Conservation (phyloP, 2,329 filamentous ascomycete genomes). For the Pseudocercospora pini-densiflorae region DNA sequence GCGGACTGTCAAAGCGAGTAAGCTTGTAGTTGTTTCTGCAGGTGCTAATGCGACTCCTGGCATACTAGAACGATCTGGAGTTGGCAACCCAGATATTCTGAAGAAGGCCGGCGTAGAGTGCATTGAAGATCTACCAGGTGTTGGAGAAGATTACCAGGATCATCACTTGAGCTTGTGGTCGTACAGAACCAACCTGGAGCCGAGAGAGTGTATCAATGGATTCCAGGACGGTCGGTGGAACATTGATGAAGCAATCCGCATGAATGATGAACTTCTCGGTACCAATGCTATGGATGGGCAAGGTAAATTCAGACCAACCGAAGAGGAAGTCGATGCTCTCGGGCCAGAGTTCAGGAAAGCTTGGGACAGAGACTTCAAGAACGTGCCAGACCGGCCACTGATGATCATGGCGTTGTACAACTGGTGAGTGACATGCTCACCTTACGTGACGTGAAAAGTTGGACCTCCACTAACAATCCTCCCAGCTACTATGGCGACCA, state of each 20-base stretch:
- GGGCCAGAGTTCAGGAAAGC: slow-evolving; percentile 58
- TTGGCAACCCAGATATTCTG: slow-evolving; percentile 56
- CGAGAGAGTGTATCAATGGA: slow-evolving; percentile 59
- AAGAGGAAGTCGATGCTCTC: slow-evolving; percentile 57
- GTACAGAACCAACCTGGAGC: slow-evolving; percentile 54
- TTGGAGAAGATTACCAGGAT: slow-evolving; percentile 39
- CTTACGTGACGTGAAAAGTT: not conserved
- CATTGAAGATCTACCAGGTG: slow-evolving; percentile 38
- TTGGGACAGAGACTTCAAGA: slow-evolving; percentile 62
- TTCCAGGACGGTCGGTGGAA: slow-evolving; percentile 56
- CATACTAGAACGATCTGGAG: slow-evolving; percentile 64
- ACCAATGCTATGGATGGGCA: slow-evolving; percentile 64
- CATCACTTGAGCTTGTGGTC: slow-evolving; percentile 57
- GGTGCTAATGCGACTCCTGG: slow-evolving; percentile 63
- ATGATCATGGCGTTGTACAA: slow-evolving; percentile 50
- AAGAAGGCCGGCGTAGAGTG: slow-evolving; percentile 43
- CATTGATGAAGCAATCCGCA: slow-evolving; percentile 50
- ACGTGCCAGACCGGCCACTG: slow-evolving; percentile 52
- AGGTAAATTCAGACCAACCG: slow-evolving; percentile 61
- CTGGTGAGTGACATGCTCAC: slow-evolving; percentile 33
- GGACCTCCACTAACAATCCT: not conserved
- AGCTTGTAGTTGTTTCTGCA: slow-evolving; percentile 63
- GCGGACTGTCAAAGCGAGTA: slow-evolving; percentile 55
- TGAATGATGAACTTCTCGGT: slow-evolving; percentile 57
- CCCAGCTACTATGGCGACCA: slow-evolving; percentile 39